A percentile compares a stretch with the other conserved stretches of the same genome.
phyloP scores from a whole-genome alignment of 2,329 filamentous ascomycete species.

The Cercospora sojina region DNA sequence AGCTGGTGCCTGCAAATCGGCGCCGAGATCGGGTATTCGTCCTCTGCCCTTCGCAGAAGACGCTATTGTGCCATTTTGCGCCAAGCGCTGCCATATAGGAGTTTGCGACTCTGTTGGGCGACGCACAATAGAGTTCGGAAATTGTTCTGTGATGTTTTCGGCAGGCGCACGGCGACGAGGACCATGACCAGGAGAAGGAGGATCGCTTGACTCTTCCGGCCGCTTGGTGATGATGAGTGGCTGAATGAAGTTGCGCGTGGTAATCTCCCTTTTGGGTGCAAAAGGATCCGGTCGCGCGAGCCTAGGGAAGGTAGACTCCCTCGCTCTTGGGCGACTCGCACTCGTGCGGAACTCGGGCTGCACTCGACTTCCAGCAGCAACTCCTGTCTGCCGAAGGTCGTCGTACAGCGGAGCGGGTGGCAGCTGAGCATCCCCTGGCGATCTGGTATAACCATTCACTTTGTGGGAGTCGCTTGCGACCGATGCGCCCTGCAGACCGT shows the following conservation, averaged over 20 bases:
- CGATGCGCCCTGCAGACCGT: neutral
- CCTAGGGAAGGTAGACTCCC: constrained; percentile 8
- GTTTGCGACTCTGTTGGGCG: neutral
- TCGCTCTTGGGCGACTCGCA: neutral
- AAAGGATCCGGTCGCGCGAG: constrained; percentile 15
- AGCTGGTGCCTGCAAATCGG: neutral
- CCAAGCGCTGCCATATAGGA: neutral
- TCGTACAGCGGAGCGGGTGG: neutral
- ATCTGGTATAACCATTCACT: neutral
- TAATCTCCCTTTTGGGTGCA: constrained; percentile 9
- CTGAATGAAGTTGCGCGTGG: constrained; percentile 5
- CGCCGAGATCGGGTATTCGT: neutral
- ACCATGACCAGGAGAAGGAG: neutral
- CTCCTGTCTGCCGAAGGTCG: neutral
- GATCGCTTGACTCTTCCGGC: neutral
- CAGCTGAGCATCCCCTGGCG: neutral
- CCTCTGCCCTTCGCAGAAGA: constrained; percentile 5
- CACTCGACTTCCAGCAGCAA: neutral
- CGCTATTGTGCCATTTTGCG: constrained; percentile 4
- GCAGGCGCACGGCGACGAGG: neutral
- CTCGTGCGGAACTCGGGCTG: neutral
- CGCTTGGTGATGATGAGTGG: neutral
- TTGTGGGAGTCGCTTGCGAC: neutral
- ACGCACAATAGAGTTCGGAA: neutral
- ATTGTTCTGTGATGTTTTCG: neutral